Conservation (phyloP, 345 rosid species). For the Sisymbrium altissimum region DNA sequence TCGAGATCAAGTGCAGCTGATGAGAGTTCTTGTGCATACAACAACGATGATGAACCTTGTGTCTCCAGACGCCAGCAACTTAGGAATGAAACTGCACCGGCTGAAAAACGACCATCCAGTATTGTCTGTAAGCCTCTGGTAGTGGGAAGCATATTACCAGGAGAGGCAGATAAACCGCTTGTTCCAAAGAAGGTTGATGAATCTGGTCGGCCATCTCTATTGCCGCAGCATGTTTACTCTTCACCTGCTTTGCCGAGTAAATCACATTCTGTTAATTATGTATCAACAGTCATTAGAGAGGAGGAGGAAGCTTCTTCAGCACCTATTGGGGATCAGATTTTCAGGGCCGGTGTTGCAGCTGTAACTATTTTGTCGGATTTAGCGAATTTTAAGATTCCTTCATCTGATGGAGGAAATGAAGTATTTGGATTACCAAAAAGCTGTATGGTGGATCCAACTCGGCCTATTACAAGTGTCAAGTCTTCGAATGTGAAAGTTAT, state of each 20-base stretch:
- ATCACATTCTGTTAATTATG: constrained; percentile 51
- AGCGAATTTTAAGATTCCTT: constrained; percentile 61
- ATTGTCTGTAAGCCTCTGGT: constrained; percentile 26
- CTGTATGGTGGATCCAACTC: constrained; percentile 60
- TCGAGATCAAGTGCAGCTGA: constrained; percentile 57
- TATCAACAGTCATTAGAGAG: constrained; percentile 35
- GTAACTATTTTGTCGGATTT: constrained; percentile 62
- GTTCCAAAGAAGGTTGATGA: constrained; percentile 42
- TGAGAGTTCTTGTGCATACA: constrained; percentile 69
- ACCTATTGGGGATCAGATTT: constrained; percentile 61
- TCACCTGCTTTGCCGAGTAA: constrained; percentile 38
- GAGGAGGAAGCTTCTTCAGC: constrained; percentile 47
- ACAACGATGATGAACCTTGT: constrained; percentile 75
- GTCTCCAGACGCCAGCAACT: constrained; percentile 55
- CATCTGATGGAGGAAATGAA: constrained; percentile 52
- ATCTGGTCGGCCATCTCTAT: constrained; percentile 25
- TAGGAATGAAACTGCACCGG: constrained; percentile 36
- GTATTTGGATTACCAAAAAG: constrained; percentile 31
- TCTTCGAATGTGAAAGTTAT: constrained; percentile 51
- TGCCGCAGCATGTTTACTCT: constrained; percentile 40
- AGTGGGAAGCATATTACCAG: constrained; percentile 32
- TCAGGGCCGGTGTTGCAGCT: constrained; percentile 70
- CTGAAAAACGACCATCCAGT: constrained; percentile 40
- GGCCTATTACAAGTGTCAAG: constrained; percentile 46
- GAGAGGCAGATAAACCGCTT: constrained; percentile 39